Conservation (phyloP, 768 basidiomycete genomes). For the Mycena vitilis region DNA sequence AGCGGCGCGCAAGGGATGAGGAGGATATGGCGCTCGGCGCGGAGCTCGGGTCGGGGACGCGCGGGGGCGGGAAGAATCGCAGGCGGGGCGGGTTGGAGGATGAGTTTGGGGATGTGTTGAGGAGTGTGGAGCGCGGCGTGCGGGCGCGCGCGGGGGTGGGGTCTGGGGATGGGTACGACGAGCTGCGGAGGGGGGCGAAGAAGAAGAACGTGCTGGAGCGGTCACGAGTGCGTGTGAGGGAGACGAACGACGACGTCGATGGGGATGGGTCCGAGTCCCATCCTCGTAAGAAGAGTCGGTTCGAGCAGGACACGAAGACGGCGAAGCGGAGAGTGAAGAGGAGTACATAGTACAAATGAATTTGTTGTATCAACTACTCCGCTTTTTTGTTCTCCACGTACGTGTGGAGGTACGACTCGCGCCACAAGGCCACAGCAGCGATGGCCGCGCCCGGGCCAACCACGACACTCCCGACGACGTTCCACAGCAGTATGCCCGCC, state of each 20-base stretch:
- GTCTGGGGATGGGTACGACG: constrained; percentile 87
- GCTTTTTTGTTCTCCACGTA: background rate
- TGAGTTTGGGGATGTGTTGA: constrained; percentile 86
- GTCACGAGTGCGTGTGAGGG: constrained; percentile 42
- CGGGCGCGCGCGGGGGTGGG: constrained; percentile 46
- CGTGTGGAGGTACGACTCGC: constrained; percentile 51
- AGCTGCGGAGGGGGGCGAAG: constrained; percentile 75
- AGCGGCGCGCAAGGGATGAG: constrained; percentile 81
- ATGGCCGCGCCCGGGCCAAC: constrained; percentile 67
- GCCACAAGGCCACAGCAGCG: constrained; percentile 60
- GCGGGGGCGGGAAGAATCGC: constrained; percentile 64
- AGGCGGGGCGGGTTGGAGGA: constrained; percentile 81
- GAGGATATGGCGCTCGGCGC: constrained; percentile 90
- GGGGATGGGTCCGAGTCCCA: constrained; percentile 33
- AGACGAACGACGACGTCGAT: constrained; percentile 42
- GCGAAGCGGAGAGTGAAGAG: constrained; percentile 51
- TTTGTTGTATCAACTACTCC: background rate
- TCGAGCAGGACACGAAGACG: constrained; percentile 60
- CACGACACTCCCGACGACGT: constrained; percentile 51
- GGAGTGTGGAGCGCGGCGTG: constrained; percentile 62
- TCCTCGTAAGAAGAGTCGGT: constrained; percentile 58
- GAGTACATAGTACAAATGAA: background rate
- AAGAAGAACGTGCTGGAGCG: constrained; percentile 70
- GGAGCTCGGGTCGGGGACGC: constrained; percentile 52
- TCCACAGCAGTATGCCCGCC: constrained; percentile 54